phyloP scores from a whole-genome alignment of 345 rosid species.

The Eucalyptus erythrocorys region DNA sequence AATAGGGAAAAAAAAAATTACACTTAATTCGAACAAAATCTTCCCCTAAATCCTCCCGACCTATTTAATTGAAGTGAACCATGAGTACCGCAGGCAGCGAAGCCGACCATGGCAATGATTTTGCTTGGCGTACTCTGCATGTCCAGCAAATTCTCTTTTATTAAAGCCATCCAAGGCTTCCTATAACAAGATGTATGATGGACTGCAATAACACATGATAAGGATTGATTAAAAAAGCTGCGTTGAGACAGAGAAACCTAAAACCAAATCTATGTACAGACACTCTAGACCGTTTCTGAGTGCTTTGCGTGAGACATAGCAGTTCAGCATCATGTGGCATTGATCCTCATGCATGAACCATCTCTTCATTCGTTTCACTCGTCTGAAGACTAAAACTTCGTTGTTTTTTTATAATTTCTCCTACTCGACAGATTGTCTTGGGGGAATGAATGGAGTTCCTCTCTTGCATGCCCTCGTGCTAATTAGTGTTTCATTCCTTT shows the following conservation, averaged over 20 bases:
- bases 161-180: background rate
- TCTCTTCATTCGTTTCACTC: background rate
- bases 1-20: background rate
- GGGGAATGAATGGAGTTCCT: background rate
- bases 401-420: background rate
- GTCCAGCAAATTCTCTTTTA: background rate
- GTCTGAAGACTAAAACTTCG: background rate
- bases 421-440: background rate
- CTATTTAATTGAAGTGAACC: background rate
- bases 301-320: background rate
- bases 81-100: background rate
- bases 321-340: background rate
- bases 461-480: background rate
- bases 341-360: background rate
- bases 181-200: background rate
- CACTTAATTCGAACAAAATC: background rate
- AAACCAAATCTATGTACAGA: background rate
- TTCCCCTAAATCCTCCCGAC: background rate
- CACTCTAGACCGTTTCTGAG: background rate
- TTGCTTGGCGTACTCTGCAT: background rate
- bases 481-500: background rate
- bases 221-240: background rate
- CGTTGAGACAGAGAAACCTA: background rate
- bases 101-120: background rate
- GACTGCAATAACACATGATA: background rate